A percentile compares a stretch with the other conserved stretches of the same genome.
These are phyloP conservation scores for Geranium brycei DNA, from an alignment of 345 rosid species.

Conservation along the genomic window DNA sequence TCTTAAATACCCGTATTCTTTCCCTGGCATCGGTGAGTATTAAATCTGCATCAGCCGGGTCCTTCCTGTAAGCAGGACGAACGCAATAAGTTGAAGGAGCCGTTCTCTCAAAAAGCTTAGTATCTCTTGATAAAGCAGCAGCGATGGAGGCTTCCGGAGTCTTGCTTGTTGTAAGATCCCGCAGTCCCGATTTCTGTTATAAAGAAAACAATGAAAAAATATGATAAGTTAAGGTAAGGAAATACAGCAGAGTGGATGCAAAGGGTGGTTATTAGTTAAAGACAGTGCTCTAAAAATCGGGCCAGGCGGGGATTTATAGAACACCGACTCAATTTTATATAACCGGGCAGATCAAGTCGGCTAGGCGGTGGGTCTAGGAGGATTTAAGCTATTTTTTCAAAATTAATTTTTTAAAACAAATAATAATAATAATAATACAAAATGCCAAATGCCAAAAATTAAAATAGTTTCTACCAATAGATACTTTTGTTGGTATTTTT, in stretches of 20 bases:
- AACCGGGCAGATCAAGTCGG: no score
- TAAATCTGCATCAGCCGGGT: constrained; percentile 51
- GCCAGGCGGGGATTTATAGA: no score
- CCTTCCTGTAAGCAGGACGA: constrained; percentile 68
- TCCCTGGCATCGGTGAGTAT: constrained; percentile 71
- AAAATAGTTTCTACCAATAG: no score
- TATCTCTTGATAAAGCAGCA: constrained; percentile 87
- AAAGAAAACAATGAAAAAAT: neutral
- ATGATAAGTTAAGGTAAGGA: constrained; percentile 1
- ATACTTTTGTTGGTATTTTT: no score
- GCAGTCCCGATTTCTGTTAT: constrained; percentile 67
- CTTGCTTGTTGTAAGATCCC: constrained; percentile 85
- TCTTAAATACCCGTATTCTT: constrained; percentile 51
- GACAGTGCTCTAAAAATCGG: no score
- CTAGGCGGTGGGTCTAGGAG: no score
- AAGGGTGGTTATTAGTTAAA: neutral
- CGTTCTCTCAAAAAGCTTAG: constrained; percentile 82
- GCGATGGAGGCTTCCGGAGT: constrained; percentile 95
- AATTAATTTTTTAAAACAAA: no score
- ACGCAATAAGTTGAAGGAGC: constrained; percentile 95
- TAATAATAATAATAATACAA: no score
- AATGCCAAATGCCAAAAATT: no score
- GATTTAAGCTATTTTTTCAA: no score
- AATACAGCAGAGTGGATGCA: neutral
- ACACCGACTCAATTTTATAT: no score